phyloP scores from a whole-genome alignment of 306 rosid species.

The Biancaea sappan region DNA sequence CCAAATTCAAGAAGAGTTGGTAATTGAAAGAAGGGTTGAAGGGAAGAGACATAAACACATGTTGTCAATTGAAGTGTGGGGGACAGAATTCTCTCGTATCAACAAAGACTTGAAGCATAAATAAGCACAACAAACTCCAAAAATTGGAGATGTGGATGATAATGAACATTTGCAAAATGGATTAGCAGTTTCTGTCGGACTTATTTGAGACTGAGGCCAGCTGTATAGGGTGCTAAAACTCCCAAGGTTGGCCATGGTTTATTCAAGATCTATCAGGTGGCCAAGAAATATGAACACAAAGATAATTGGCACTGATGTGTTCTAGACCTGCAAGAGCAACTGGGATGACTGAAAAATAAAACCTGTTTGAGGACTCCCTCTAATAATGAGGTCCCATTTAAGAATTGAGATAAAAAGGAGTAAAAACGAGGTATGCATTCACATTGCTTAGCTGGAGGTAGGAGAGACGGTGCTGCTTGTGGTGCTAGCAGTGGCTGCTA shows the following conservation, averaged over 20 bases:
- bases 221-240: conserved; percentile 66
- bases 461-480: conserved; percentile 52
- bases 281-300: conserved; percentile 72
- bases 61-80: conserved; percentile 49
- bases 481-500: conserved; percentile 36
- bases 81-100: conserved; percentile 46
- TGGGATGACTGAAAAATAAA: conserved; percentile 58
- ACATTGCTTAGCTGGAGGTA: conserved; percentile 64
- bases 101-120: conserved; percentile 48
- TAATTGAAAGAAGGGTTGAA: conserved; percentile 30
- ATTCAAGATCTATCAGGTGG: conserved; percentile 75
- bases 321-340: conserved; percentile 63
- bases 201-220: conserved; percentile 64
- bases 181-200: conserved; percentile 55
- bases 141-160: conserved; percentile 48
- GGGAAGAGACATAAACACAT: conserved; percentile 49
- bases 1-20: conserved; percentile 38
- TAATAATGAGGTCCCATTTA: conserved; percentile 62
- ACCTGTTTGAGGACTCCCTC: conserved; percentile 68
- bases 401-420: conserved; percentile 61
- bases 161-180: conserved; percentile 51
- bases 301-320: conserved; percentile 60
- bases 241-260: conserved; percentile 71
- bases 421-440: conserved; percentile 54
- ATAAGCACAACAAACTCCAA: conserved; percentile 57